Conservation (phyloP, 768 basidiomycete genomes). For the Mrakia blollopis region DNA sequence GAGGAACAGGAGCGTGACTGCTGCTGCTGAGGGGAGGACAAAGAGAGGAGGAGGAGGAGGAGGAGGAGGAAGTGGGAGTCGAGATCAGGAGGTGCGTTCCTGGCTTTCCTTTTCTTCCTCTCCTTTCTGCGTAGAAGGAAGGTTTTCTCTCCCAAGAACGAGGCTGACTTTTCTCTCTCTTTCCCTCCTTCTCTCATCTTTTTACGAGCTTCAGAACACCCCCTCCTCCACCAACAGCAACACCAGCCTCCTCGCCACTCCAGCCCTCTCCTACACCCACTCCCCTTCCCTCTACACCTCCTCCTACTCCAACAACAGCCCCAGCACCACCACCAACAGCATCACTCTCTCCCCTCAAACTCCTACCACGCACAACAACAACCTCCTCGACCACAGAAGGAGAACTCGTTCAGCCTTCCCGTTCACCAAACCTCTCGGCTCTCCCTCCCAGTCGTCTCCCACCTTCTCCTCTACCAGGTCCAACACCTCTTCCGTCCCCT, state of each 20-base stretch:
- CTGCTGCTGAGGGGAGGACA: background rate
- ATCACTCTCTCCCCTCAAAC: background rate
- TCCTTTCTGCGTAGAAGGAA: background rate
- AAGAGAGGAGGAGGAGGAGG: background rate
- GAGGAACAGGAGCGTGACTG: background rate
- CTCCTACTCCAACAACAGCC: background rate
- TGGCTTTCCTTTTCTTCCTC: background rate
- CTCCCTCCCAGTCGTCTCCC: background rate
- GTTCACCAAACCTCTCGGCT: background rate
- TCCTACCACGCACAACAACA: background rate
- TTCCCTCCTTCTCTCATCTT: background rate
- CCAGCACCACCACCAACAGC: background rate
- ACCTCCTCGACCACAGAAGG: background rate
- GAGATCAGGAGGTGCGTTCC: slow-evolving; percentile 1
- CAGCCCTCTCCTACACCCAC: background rate
- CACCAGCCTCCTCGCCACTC: background rate
- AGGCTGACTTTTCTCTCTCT: background rate
- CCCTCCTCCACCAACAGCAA: background rate
- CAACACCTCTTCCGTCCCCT: background rate
- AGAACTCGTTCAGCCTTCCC: slow-evolving; percentile 1
- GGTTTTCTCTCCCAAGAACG: background rate
- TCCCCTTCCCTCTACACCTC: background rate
- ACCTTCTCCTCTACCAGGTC: background rate
- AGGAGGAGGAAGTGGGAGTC: too few relatives aligned
- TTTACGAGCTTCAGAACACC: background rate